Evolutionary conservation across 1,139 yeast genomes (phyloP).

Genomic region (Geotrichum candidum): DNA sequence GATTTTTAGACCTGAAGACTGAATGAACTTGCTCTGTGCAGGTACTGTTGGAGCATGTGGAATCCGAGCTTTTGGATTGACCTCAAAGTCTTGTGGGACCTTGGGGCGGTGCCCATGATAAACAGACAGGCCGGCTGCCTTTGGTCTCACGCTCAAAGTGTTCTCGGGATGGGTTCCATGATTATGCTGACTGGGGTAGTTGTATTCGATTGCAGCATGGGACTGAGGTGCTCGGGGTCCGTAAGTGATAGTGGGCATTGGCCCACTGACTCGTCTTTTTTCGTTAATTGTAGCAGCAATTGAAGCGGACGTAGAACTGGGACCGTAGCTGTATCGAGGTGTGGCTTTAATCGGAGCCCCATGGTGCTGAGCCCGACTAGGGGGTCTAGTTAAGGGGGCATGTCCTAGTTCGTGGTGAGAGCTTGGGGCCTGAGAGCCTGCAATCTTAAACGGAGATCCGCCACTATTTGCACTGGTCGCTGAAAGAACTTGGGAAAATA

Average conservation of each 20-base stretch:
- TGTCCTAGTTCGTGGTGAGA: slow-evolving; percentile 1
- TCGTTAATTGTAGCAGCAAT: slow-evolving; percentile 6
- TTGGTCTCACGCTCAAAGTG: slow-evolving; percentile 10
- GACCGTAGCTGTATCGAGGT: slow-evolving; percentile 10
- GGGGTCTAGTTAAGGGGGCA: slow-evolving; percentile 3
- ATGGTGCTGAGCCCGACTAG: slow-evolving; percentile 8
- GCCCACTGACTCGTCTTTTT: background rate
- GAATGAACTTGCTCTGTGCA: slow-evolving; percentile 15
- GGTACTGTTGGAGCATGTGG: slow-evolving; percentile 7
- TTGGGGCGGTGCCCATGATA: slow-evolving; percentile 8
- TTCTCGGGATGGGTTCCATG: background rate
- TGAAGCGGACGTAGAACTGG: slow-evolving; percentile 10
- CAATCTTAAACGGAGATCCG: background rate
- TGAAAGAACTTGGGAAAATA: slow-evolving; percentile 14
- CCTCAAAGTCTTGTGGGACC: slow-evolving; percentile 3
- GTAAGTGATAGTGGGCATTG: slow-evolving; percentile 7
- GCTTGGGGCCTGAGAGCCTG: background rate
- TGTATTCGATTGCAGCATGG: slow-evolving; percentile 10
- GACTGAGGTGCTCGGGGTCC: slow-evolving; percentile 1
- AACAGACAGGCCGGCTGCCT: slow-evolving; percentile 10
- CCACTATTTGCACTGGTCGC: slow-evolving; percentile 2
- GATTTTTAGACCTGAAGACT: slow-evolving; percentile 15
- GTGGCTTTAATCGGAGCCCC: background rate
- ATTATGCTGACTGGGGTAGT: background rate
- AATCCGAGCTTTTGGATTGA: slow-evolving; percentile 1